phyloP scores from a whole-genome alignment of 2,329 filamentous ascomycete species.

The Penicillium sp. region DNA sequence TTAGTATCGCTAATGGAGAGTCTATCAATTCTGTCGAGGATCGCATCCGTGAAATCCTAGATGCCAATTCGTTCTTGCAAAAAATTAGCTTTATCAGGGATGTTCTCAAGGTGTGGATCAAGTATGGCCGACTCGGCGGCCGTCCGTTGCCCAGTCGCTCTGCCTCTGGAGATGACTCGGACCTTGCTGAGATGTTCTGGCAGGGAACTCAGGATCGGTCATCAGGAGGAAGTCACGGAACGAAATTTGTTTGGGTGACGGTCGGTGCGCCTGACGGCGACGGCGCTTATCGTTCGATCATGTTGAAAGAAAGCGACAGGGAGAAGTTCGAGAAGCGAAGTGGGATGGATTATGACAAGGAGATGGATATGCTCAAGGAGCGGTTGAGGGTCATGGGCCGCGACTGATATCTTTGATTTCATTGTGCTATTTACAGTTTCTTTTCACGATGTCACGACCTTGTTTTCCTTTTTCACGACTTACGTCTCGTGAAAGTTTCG shows the following conservation, averaged over 20 bases:
- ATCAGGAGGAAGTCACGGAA: constrained; percentile 49
- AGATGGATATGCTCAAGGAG: constrained; percentile 37
- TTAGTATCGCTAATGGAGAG: constrained; percentile 45
- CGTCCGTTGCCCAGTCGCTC: constrained; percentile 27
- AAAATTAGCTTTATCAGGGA: constrained; percentile 49
- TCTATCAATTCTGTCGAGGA: constrained; percentile 40
- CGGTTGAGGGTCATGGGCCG: constrained; percentile 34
- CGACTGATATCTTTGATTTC: constrained; percentile 17
- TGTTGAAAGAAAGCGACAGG: constrained; percentile 34
- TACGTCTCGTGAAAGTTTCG: not conserved
- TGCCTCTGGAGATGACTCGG: constrained; percentile 19
- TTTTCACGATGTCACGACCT: constrained; percentile 34
- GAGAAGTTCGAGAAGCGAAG: constrained; percentile 23
- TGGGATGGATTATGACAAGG: constrained; percentile 28
- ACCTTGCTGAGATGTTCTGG: constrained; percentile 43
- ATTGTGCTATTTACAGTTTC: constrained; percentile 14
- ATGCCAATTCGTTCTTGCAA: constrained; percentile 50
- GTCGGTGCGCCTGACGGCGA: constrained; percentile 54
- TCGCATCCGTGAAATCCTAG: constrained; percentile 47
- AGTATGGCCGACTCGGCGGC: constrained; percentile 43
- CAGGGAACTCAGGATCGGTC: constrained; percentile 47
- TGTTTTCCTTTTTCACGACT: constrained; percentile 9
- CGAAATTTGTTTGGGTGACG: constrained; percentile 57
- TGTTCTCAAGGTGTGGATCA: constrained; percentile 47
- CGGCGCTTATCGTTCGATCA: constrained; percentile 46